Base-by-base conservation (phyloP, 1,284 basidiomycete species). In the Earliella scabrosa region DNA sequence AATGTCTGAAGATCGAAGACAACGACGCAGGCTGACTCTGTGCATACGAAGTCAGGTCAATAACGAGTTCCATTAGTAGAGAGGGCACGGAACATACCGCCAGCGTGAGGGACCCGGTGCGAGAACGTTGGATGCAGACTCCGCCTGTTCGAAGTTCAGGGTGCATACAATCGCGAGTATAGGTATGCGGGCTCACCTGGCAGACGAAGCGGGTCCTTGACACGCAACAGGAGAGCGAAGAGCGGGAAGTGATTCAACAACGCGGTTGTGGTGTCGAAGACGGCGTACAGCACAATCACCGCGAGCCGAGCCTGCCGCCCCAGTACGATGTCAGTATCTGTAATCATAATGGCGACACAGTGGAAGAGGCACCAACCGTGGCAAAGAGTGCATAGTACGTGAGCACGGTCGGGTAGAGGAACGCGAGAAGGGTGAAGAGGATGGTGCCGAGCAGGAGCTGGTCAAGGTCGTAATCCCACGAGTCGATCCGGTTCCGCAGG, bases 371-470 rank as follows among this genome's bases (percentile, higher is more conserved):
- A 59, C 86, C 70, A 54, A 95, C 92, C 53, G 85, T 59, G 2
- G 89, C 88, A 63, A 98, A 97, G 0, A 95, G 75, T 0, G 85
- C 73, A 63, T 96, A 95, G 70, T 97, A 99, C 0, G 88, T 90
- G 24, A 92, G 68, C 2, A 97, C 85, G 0, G 97, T 98, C 1
- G 97, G 97, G 54, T 93, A 89, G 4, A 98, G 79, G 71, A 99
- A 98, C 0, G 90, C 86, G 4, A 94, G 81, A 16, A 98, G 81
- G 0, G 95, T 98, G 75, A 99, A 98, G 23, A 99, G 79, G 40
- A 99, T 89, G 0, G 97, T 97, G 14, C 97, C 97, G 27, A 99
- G 87, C 27, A 98, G 80, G 11, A 98, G 82, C 70, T 98, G 95
- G 70, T 99, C 97, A 24, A 97, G 80, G 60, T 97, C 93, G 68